phyloP scores from a whole-genome alignment of 139 green algal genomes.

The Chlamydomonas sp. region DNA sequence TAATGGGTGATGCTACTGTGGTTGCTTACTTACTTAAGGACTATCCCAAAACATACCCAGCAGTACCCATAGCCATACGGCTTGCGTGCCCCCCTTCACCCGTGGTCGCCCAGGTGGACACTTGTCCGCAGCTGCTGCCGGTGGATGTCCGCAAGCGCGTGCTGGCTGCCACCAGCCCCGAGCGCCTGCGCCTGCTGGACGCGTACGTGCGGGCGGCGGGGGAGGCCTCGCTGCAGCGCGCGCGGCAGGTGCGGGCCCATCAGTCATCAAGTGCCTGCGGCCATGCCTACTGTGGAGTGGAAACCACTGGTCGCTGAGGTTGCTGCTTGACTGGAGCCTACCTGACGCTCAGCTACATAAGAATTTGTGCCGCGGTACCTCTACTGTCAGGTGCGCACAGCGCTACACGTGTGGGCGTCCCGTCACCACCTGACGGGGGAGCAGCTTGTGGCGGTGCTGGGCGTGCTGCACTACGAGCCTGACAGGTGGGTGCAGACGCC shows the following conservation, averaged over 20 bases:
- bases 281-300: no score
- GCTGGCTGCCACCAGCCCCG: not conserved
- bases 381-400: constrained; percentile 16
- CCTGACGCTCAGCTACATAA: not conserved
- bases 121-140: constrained; percentile 39
- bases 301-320: no score
- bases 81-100: no score
- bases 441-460: constrained; percentile 24
- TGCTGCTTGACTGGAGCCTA: no score
- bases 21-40: no score
- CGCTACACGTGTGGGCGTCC: constrained; percentile 40
- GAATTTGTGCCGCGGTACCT: not conserved
- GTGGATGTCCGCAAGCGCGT: constrained; percentile 11
- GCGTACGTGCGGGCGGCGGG: constrained; percentile 19
- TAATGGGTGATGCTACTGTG: no score
- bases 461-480: constrained; percentile 18
- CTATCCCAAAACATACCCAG: no score
- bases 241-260: constrained; percentile 4
- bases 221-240: constrained; percentile 19
- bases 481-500: constrained; percentile 1
- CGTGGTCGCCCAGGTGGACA: constrained; percentile 19
- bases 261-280: no score
- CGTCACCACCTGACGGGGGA: constrained; percentile 10
- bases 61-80: no score
- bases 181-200: constrained; percentile 13